phyloP scores from a whole-genome alignment of 2,329 filamentous ascomycete species.

The Knoxdaviesia proteae region DNA sequence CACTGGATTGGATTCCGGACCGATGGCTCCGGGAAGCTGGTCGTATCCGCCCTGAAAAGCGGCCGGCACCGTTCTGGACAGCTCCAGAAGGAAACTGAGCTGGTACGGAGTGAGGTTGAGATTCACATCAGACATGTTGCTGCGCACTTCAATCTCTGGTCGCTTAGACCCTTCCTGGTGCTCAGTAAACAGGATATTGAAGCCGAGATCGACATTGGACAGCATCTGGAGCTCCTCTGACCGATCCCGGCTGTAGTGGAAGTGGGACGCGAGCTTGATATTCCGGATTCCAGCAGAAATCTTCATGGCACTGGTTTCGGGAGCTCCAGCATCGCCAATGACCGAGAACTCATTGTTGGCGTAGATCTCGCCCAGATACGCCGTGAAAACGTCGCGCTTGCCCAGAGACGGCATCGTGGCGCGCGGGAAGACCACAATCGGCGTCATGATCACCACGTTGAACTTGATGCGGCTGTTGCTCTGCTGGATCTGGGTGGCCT shows the following conservation, averaged over 20 bases:
- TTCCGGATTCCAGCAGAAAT: conserved; percentile 82
- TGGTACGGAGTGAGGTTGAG: conserved; percentile 78
- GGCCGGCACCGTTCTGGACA: conserved; percentile 70
- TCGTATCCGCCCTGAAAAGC: conserved; percentile 45
- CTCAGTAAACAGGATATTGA: conserved; percentile 80
- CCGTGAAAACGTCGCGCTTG: conserved; percentile 66
- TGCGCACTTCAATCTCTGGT: conserved; percentile 80
- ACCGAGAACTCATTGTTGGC: conserved; percentile 82
- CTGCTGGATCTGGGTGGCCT: conserved; percentile 84
- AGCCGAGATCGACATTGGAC: conserved; percentile 85
- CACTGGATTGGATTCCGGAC: too few relatives aligned
- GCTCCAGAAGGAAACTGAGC: conserved; percentile 68
- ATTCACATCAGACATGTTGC: conserved; percentile 84
- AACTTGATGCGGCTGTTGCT: conserved; percentile 82
- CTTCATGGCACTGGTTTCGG: conserved; percentile 49
- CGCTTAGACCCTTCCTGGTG: conserved; percentile 57
- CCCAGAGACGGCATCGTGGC: conserved; percentile 48
- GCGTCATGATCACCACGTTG: conserved; percentile 80
- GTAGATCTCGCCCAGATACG: conserved; percentile 92
- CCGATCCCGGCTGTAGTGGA: conserved; percentile 52
- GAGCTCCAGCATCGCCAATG: conserved; percentile 37
- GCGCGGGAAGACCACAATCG: conserved; percentile 86
- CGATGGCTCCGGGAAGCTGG: too few relatives aligned
- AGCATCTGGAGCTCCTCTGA: conserved; percentile 89
- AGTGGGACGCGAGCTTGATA: conserved; percentile 72